A percentile compares a stretch with the other conserved stretches of the same genome.
These are phyloP conservation scores for Acidomyces sp. DNA, from an alignment of 495 filamentous ascomycete genomes.

Conservation along the genomic window DNA sequence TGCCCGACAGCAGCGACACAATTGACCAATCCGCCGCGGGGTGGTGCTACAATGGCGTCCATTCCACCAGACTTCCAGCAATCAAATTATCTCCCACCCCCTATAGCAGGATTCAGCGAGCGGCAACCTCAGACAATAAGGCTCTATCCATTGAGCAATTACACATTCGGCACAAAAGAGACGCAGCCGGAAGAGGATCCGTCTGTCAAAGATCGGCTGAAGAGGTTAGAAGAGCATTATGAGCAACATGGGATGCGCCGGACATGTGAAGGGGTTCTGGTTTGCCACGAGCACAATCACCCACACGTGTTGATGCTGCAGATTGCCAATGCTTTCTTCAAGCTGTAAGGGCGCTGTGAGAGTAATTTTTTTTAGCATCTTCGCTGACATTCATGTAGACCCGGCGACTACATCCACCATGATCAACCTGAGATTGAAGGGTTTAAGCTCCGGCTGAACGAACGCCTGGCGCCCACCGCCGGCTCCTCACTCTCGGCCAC, in stretches of 20 bases:
- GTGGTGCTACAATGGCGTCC: constrained; percentile 25
- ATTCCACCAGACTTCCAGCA: constrained; percentile 25
- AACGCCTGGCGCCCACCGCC: constrained; percentile 81
- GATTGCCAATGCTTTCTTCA: constrained; percentile 98
- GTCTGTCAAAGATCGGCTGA: constrained; percentile 80
- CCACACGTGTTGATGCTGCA: constrained; percentile 97
- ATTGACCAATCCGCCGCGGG: too few species aligned
- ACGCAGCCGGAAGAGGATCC: constrained; percentile 96
- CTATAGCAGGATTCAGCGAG: constrained; percentile 60
- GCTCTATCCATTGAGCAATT: constrained; percentile 91
- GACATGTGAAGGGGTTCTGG: constrained; percentile 89
- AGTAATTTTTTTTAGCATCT: constrained; percentile 2
- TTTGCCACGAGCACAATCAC: constrained; percentile 98
- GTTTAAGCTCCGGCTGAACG: constrained; percentile 84
- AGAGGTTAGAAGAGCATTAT: constrained; percentile 90
- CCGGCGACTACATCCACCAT: constrained; percentile 85
- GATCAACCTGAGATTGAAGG: constrained; percentile 85
- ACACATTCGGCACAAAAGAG: constrained; percentile 97
- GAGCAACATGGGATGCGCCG: constrained; percentile 83
- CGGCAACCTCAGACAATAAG: constrained; percentile 86
- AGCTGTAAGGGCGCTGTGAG: constrained; percentile 44
- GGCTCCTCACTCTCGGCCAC: constrained; percentile 44
- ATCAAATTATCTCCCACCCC: constrained; percentile 22
- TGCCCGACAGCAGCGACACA: background rate
- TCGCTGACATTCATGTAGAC: constrained; percentile 34